Conservation (phyloP, 345 rosid species). For the Isatis tinctoria region DNA sequence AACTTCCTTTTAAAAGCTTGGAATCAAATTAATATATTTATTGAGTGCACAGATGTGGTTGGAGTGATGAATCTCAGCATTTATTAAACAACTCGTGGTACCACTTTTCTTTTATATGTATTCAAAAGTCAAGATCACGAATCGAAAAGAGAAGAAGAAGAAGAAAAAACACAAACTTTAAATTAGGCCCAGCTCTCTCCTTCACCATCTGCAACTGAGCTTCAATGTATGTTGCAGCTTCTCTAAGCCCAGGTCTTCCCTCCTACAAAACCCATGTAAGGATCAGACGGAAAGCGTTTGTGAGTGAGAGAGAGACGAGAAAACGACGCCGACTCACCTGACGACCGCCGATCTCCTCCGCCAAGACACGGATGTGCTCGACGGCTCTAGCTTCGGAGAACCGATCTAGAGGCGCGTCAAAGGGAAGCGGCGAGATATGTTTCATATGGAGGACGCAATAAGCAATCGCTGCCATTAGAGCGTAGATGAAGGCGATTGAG, state of each 20-base stretch:
- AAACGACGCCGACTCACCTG: constrained; percentile 54
- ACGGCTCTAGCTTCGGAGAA: constrained; percentile 95
- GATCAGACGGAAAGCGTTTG: neutral
- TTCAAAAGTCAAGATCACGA: neutral
- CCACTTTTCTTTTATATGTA: neutral
- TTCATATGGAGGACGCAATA: constrained; percentile 60
- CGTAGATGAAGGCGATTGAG: constrained; percentile 51
- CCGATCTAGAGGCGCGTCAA: constrained; percentile 80
- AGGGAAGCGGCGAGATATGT: constrained; percentile 60
- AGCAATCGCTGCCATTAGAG: constrained; percentile 54
- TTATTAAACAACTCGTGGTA: neutral
- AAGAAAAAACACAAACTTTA: constrained; percentile 42
- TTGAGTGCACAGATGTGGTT: neutral
- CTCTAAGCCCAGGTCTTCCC: constrained; percentile 77
- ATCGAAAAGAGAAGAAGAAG: neutral
- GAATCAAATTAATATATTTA: neutral
- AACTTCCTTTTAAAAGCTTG: neutral
- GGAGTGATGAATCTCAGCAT: constrained; percentile 14
- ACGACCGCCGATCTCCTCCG: constrained; percentile 73
- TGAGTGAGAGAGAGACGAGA: neutral
- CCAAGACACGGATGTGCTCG: constrained; percentile 70
- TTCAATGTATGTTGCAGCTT: constrained; percentile 82
- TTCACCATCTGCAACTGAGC: constrained; percentile 59
- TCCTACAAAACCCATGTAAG: constrained; percentile 45
- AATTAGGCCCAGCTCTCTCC: constrained; percentile 70